A percentile compares a stretch with the other conserved stretches of the same genome.
These are phyloP conservation scores for Globisporangium cederbergense DNA, from an alignment of 352 stramenopile genomes.

Conservation along the genomic window DNA sequence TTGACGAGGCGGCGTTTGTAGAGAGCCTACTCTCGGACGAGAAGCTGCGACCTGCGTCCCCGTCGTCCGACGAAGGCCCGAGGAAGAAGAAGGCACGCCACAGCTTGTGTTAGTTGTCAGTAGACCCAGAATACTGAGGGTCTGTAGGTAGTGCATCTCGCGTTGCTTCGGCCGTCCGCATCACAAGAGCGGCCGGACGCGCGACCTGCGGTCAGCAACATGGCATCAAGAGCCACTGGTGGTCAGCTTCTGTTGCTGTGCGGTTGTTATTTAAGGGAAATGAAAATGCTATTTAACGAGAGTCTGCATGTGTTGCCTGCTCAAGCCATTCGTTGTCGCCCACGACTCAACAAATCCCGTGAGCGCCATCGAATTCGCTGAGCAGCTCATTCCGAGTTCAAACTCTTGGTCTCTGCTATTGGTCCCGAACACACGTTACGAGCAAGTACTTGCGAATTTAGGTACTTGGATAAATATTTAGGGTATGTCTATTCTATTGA, in stretches of 20 bases:
- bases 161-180: neutral
- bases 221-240: neutral
- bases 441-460: no score
- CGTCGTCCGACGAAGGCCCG: neutral
- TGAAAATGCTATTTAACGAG: conserved; percentile 11
- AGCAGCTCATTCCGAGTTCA: no score
- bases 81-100: conserved; percentile 8
- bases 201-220: neutral
- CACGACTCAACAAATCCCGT: neutral
- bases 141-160: neutral
- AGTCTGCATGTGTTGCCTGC: neutral
- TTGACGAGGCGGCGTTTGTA: neutral
- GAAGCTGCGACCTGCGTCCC: conserved; percentile 1
- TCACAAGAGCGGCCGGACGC: conserved; percentile 4
- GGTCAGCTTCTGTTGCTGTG: neutral
- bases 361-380: no score
- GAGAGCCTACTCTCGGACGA: neutral
- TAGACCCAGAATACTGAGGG: neutral
- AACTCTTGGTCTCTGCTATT: no score
- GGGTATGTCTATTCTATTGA: neutral
- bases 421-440: no score
- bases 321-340: neutral
- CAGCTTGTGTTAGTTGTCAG: neutral
- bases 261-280: conserved; percentile 15
- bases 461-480: conserved; percentile 6